Evolutionary conservation across 2,329 filamentous ascomycete species (phyloP), one percentile per base, ranked within the genome.

Genomic region (Botryotinia narcissicola): DNA sequence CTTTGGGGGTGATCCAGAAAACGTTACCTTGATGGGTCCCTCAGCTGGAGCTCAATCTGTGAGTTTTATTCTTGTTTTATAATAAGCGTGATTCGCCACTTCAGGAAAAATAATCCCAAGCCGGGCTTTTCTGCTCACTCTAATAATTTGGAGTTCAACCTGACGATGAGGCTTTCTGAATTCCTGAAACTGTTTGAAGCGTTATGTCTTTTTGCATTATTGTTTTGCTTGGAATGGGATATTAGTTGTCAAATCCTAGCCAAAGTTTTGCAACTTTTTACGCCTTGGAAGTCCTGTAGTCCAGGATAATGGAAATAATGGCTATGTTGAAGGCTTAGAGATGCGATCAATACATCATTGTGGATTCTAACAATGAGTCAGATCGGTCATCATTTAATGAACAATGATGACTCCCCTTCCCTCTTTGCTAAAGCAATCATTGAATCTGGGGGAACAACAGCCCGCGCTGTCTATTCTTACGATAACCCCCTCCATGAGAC

Each of bases 321-420:
- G 22, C 29, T 25, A 22, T 40, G 14, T 29, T 22, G 6, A 22
- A 20, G 12, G 29, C 3, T n/a, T 46, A 9, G 8, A 12, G 40
- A 2, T 22, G 42, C 14, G 9, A 32, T 18, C 10, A 29, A 57
- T 57, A 20, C 42, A 66, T 44, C 6, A 44, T 71, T 57, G n/a
- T 44, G 16, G 42, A 25, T 29, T 59, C 35, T 32, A 25, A 66
- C 57, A 48, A 72, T 61, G 60, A 75, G 32, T 48, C 74, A 91
- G 87, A 87, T 92, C 76, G 91, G 91, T 4, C 91, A 93, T 78
- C 90, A 92, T 76, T 81, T 93, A 25, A 87, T 92, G 78, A 82
- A 85, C 75, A 79, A 83, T 57, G 80, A 83, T 35, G 80, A 83
- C 35, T 44, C 74, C 16, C 44, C 77, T 68, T 75, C 83, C 35